Evolutionary conservation across 2,329 filamentous ascomycete species (phyloP).

Genomic region (Pestalotiopsis sp.): DNA sequence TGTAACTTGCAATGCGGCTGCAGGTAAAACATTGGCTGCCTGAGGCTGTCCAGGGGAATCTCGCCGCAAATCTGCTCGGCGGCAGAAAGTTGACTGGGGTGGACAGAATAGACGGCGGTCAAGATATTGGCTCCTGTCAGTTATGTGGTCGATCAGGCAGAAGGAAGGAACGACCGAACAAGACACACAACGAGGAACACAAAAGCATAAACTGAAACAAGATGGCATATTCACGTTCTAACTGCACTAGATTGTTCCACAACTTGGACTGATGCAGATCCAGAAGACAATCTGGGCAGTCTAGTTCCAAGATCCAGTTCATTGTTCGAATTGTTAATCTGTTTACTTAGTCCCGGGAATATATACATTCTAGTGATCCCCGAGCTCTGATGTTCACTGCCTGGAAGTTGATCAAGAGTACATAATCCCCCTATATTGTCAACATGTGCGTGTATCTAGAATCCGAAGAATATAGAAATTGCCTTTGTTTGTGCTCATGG

Average conservation of each 20-base stretch:
- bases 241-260: background rate
- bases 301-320: background rate
- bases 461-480: background rate
- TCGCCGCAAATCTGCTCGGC: background rate
- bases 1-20: background rate
- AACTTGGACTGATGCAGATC: background rate
- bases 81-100: too few species aligned
- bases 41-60: background rate
- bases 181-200: background rate
- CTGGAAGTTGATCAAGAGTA: too few species aligned
- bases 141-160: background rate
- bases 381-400: too few species aligned
- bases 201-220: background rate
- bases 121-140: too few species aligned
- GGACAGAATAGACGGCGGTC: too few species aligned
- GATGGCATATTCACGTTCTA: background rate
- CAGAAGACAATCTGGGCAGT: background rate
- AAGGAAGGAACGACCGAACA: background rate
- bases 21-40: background rate
- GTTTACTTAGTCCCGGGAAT: too few species aligned
- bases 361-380: background rate
- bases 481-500: background rate
- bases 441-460: background rate
- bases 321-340: background rate
- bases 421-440: too few species aligned